A percentile compares a stretch with the other conserved stretches of the same genome.
These are phyloP conservation scores for Pseudonitzschia delicatissima DNA, from an alignment of 108 stramenopile species.

Conservation along the genomic window DNA sequence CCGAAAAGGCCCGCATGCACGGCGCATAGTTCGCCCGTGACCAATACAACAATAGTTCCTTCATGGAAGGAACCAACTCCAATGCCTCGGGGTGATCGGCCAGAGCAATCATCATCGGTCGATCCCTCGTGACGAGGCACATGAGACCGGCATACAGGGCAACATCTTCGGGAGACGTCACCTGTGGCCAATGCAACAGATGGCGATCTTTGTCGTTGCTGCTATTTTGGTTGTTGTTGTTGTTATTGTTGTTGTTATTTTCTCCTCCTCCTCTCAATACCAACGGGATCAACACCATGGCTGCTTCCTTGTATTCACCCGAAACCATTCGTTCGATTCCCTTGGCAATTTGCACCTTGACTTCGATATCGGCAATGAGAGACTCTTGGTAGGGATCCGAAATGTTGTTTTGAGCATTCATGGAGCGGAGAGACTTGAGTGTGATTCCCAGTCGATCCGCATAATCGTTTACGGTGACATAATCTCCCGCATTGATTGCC, in stretches of 20 bases:
- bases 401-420: background rate
- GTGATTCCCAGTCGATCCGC: slow-evolving; percentile 17
- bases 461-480: slow-evolving; percentile 18
- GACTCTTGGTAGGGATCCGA: background rate
- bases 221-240: background rate
- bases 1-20: slow-evolving; percentile 29
- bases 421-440: background rate
- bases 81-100: slow-evolving; percentile 53
- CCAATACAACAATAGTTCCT: slow-evolving; percentile 32
- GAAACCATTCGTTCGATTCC: slow-evolving; percentile 33
- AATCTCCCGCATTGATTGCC: slow-evolving; percentile 46
- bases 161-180: slow-evolving; percentile 59
- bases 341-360: slow-evolving; percentile 31
- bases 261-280: slow-evolving; percentile 4
- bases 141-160: slow-evolving; percentile 69
- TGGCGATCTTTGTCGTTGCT: background rate
- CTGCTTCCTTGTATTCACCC: slow-evolving; percentile 28
- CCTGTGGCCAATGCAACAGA: slow-evolving; percentile 24
- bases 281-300: slow-evolving; percentile 10
- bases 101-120: slow-evolving; percentile 41
- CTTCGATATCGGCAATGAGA: slow-evolving; percentile 11
- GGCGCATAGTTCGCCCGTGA: slow-evolving; percentile 36
- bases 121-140: slow-evolving; percentile 45
- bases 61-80: slow-evolving; percentile 41
- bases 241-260: background rate